Evolutionary conservation across 2,329 filamentous ascomycete species (phyloP).

Genomic region (Botrytis fabae): DNA sequence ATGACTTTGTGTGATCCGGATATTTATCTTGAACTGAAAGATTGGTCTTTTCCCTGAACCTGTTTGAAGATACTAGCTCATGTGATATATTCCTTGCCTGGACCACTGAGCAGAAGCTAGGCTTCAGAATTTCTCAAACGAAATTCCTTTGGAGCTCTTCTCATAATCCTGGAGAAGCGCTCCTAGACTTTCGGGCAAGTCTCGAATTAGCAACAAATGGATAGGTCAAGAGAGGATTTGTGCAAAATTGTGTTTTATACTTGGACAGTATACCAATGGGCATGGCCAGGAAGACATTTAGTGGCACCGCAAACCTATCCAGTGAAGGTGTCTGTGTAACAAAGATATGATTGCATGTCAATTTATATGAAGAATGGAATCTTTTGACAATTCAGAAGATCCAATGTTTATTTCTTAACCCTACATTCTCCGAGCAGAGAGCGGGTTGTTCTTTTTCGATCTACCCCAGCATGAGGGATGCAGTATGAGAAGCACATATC

Average conservation of each 20-base stretch:
- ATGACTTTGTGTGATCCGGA: background rate
- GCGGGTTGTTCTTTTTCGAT: background rate
- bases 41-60: background rate
- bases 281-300: background rate
- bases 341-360: too few species aligned
- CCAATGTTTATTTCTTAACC: too few species aligned
- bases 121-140: background rate
- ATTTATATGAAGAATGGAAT: too few species aligned
- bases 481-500: background rate
- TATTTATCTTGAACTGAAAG: background rate
- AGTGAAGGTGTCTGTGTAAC: background rate
- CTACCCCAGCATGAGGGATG: background rate
- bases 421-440: too few species aligned
- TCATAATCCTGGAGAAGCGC: background rate
- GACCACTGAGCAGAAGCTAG: background rate
- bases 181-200: background rate
- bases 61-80: background rate
- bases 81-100: background rate
- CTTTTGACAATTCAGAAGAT: too few species aligned
- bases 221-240: background rate
- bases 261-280: background rate
- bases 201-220: background rate
- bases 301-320: background rate
- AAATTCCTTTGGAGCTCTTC: background rate
- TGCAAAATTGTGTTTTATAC: background rate